Conservation (phyloP, 257 asterid genomes). For the Penstemon davidsonii region DNA sequence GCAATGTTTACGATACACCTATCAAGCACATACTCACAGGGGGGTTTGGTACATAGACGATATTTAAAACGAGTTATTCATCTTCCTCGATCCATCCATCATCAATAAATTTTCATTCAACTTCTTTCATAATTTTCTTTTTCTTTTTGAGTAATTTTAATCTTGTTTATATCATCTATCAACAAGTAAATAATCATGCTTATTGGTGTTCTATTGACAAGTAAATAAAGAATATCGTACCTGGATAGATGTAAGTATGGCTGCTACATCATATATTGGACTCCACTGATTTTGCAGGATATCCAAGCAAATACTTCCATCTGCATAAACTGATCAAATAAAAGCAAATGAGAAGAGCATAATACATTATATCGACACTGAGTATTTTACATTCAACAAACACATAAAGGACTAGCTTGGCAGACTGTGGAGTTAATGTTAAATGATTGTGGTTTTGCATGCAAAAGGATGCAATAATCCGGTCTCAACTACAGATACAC, state of each 20-base stretch:
- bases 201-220: background rate
- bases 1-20: background rate
- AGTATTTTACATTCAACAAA: background rate
- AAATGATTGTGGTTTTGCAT: background rate
- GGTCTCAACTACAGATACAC: background rate
- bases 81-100: background rate
- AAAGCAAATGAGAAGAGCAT: conserved; percentile 6
- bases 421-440: background rate
- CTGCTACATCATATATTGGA: conserved; percentile 92
- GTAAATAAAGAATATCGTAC: conserved; percentile 34
- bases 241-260: conserved; percentile 94
- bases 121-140: background rate
- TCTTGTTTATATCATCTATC: background rate
- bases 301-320: conserved; percentile 93
- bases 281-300: conserved; percentile 96
- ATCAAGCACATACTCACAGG: background rate
- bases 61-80: background rate
- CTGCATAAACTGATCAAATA: conserved; percentile 73
- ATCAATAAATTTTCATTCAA: background rate
- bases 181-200: too few relatives aligned
- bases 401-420: background rate
- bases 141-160: background rate
- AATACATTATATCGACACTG: background rate
- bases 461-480: background rate
- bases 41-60: background rate